Percentiles rank a stretch among this genome's conserved stretches.
phyloP scores from a whole-genome alignment of 2,329 filamentous ascomycete genomes.

The Pseudogymnoascus sp. region DNA sequence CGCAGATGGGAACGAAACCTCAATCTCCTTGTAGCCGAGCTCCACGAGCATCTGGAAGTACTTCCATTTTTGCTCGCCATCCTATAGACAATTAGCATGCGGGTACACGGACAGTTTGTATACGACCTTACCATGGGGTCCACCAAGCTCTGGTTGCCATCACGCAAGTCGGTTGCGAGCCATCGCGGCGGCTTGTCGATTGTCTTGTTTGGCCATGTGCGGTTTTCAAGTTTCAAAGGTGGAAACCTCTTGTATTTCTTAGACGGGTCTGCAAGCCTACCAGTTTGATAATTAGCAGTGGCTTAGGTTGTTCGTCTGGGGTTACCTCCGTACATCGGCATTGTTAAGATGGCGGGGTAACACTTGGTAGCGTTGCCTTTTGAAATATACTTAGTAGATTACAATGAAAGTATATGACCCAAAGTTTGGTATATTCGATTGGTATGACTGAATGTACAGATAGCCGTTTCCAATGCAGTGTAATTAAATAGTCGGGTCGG shows the following conservation, averaged over 20 bases:
- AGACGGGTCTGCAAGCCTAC: constrained; percentile 65
- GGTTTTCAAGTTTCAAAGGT: constrained; percentile 46
- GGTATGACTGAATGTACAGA: not conserved
- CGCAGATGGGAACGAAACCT: constrained; percentile 90
- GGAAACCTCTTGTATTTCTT: constrained; percentile 68
- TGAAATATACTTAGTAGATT: not conserved
- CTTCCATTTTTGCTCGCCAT: constrained; percentile 86
- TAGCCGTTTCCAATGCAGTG: not conserved
- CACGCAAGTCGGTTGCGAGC: constrained; percentile 80
- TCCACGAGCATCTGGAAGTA: constrained; percentile 94
- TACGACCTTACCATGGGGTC: constrained; percentile 73
- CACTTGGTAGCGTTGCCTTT: not conserved
- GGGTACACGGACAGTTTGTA: not conserved
- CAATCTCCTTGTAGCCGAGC: constrained; percentile 95
- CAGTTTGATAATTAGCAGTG: not conserved
- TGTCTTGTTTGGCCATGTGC: constrained; percentile 34
- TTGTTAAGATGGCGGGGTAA: constrained; percentile 8
- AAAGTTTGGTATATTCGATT: not conserved
- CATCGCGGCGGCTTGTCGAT: constrained; percentile 83
- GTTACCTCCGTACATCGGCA: constrained; percentile 9
- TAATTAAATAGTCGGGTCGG: not conserved
- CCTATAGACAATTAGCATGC: constrained; percentile 40
- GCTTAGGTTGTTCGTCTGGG: not conserved
- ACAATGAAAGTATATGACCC: not conserved
- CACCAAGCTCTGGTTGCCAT: constrained; percentile 88